phyloP scores from a whole-genome alignment of 108 stramenopile species.

The Fistulifera pelliculosa region DNA sequence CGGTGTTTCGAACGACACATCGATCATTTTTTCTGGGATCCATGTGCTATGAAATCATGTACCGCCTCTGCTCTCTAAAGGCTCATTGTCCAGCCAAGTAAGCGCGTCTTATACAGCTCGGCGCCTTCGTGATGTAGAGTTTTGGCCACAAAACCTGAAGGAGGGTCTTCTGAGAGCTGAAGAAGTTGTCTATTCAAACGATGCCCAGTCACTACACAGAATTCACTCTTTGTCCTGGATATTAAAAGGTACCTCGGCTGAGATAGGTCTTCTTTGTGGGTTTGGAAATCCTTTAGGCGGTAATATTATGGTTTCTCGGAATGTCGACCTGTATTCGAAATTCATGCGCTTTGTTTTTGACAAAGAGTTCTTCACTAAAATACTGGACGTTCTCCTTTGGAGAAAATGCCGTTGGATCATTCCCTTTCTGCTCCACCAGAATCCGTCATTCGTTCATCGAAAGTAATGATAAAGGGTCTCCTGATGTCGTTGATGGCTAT shows the following conservation, averaged over 20 bases:
- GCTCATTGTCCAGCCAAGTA: background rate
- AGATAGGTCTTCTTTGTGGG: background rate
- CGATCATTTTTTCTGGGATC: conserved; percentile 34
- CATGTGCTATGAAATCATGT: conserved; percentile 58
- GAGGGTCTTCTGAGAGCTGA: conserved; percentile 2
- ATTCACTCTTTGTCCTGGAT: background rate
- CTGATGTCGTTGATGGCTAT: conserved; percentile 30
- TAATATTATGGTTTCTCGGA: background rate
- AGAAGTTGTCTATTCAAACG: background rate
- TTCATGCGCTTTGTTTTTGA: background rate
- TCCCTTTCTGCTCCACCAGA: conserved; percentile 15
- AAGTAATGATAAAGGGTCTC: conserved; percentile 18
- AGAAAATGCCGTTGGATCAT: conserved; percentile 14
- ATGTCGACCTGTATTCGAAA: background rate
- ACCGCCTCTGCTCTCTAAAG: conserved; percentile 25
- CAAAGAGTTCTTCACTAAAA: conserved; percentile 1
- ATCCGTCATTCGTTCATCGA: background rate
- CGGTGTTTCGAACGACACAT: conserved; percentile 24
- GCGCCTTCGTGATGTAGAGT: conserved; percentile 28
- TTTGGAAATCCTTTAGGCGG: background rate
- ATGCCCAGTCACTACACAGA: background rate
- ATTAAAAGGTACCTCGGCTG: background rate
- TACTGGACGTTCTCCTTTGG: background rate
- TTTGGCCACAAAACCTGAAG: conserved; percentile 12
- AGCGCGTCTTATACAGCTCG: conserved; percentile 13